A percentile compares a stretch with the other conserved stretches of the same genome.
Conservation (phyloP, 768 basidiomycete species). For the Mycena vulgaris region DNA sequence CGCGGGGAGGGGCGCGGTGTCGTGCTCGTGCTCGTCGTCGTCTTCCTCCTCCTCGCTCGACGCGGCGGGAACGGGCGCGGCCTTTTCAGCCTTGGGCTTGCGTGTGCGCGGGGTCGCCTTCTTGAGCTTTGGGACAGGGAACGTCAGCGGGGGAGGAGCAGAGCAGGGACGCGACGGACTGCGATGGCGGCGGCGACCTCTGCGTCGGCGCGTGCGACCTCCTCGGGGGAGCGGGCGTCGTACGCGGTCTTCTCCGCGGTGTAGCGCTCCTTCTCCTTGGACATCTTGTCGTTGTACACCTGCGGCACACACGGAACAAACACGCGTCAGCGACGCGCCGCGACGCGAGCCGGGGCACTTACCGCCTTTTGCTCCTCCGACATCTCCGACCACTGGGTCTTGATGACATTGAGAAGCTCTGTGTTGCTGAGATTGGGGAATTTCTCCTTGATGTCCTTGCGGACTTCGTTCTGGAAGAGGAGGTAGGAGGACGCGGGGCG, state of each 20-base stretch:
- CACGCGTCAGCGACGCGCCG: constrained; percentile 35
- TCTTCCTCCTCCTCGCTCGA: constrained; percentile 43
- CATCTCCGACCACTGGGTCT: constrained; percentile 82
- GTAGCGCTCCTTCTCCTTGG: constrained; percentile 75
- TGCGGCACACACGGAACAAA: constrained; percentile 46
- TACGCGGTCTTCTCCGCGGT: constrained; percentile 76
- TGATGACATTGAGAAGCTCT: constrained; percentile 81
- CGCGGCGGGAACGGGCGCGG: constrained; percentile 38
- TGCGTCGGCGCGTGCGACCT: constrained; percentile 63
- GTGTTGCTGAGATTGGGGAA: constrained; percentile 77
- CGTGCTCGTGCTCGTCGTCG: constrained; percentile 55
- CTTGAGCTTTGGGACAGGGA: constrained; percentile 46
- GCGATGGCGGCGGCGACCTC: constrained; percentile 58
- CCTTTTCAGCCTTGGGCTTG: constrained; percentile 45
- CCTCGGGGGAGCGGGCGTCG: constrained; percentile 67
- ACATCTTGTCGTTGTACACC: constrained; percentile 70
- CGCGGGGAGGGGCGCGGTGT: constrained; percentile 38
- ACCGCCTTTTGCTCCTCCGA: constrained; percentile 81
- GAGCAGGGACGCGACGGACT: constrained; percentile 45
- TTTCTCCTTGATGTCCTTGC: constrained; percentile 77
- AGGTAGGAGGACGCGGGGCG: constrained; percentile 94
- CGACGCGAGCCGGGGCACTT: constrained; percentile 46
- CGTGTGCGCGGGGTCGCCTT: constrained; percentile 47
- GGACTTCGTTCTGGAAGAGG: constrained; percentile 93
- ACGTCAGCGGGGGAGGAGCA: background rate